Percentiles rank a stretch among this genome's conserved stretches.
Conservation (phyloP, 768 basidiomycete species). For the Cystobasidium onofrii region DNA sequence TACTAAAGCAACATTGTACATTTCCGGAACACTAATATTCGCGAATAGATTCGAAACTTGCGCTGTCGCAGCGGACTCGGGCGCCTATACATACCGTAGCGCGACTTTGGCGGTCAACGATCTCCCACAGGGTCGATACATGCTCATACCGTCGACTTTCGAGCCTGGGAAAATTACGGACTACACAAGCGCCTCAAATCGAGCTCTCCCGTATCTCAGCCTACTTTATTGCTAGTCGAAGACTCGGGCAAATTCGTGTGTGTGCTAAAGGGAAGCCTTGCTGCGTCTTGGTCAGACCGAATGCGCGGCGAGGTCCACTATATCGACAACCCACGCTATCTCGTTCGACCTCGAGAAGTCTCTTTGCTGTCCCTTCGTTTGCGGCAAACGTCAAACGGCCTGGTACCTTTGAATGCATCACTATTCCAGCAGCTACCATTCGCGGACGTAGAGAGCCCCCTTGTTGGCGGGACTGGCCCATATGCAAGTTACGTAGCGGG, state of each 20-base stretch:
- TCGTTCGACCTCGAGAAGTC: not conserved
- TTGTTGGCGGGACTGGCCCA: not conserved
- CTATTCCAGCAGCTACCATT: not conserved
- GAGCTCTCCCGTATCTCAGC: not conserved
- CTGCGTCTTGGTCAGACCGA: not conserved
- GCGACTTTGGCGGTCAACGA: not conserved
- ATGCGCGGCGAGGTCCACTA: not conserved
- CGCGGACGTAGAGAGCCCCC: not conserved
- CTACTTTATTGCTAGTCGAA: not conserved
- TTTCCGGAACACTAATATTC: not conserved
- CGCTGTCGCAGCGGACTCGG: not conserved
- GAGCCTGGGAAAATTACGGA: not conserved
- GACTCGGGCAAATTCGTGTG: not conserved
- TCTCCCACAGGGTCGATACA: not conserved
- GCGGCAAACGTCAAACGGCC: not conserved
- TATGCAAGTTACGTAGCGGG: conserved; percentile 19
- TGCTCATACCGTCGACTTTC: conserved; percentile 13
- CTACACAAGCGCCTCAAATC: not conserved
- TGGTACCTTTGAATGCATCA: not conserved
- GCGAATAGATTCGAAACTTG: conserved; percentile 1
- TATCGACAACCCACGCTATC: conserved; percentile 4
- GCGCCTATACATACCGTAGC: not conserved
- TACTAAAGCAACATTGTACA: too few species aligned
- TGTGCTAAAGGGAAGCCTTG: not conserved
- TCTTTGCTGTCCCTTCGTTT: not conserved